Conservation (phyloP, 2,329 filamentous ascomycete genomes). For the Massarina eburnea region DNA sequence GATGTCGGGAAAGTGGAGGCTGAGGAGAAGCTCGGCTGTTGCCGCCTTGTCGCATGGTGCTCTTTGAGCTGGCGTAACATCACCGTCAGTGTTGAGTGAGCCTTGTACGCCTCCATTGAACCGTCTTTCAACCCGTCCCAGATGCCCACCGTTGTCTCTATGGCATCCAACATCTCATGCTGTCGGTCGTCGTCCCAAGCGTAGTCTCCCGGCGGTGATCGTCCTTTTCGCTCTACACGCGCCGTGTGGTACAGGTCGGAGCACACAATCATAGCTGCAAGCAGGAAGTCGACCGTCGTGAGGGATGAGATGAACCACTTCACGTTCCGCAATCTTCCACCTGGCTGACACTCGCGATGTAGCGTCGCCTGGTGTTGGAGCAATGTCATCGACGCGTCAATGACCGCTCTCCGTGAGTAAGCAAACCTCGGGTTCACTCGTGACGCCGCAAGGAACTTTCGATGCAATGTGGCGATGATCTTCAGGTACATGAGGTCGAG, state of each 20-base stretch:
- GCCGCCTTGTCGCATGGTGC: conserved; percentile 39
- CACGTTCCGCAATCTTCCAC: conserved; percentile 70
- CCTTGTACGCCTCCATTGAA: conserved; percentile 90
- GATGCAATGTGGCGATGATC: conserved; percentile 83
- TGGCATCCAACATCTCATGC: conserved; percentile 72
- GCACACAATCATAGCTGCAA: conserved; percentile 81
- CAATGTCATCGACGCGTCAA: conserved; percentile 83
- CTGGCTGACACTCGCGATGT: conserved; percentile 71
- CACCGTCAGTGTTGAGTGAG: conserved; percentile 74
- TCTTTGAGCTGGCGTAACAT: conserved; percentile 78
- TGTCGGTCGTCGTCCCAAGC: conserved; percentile 54
- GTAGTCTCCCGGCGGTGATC: conserved; percentile 41
- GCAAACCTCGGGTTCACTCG: conserved; percentile 74
- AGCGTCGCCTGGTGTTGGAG: conserved; percentile 76
- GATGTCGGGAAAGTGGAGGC: conserved; percentile 31
- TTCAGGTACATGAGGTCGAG: conserved; percentile 86
- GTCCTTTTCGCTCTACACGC: conserved; percentile 43
- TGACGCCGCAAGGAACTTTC: conserved; percentile 80
- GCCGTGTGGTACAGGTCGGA: conserved; percentile 77
- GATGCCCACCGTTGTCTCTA: conserved; percentile 73
- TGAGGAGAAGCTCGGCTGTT: conserved; percentile 34
- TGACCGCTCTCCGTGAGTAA: conserved; percentile 79
- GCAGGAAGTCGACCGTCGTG: conserved; percentile 80
- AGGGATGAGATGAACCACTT: conserved; percentile 79
- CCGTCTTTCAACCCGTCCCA: conserved; percentile 77